Conservation (phyloP, 2,329 filamentous ascomycete species). For the Capronia epimyces region DNA sequence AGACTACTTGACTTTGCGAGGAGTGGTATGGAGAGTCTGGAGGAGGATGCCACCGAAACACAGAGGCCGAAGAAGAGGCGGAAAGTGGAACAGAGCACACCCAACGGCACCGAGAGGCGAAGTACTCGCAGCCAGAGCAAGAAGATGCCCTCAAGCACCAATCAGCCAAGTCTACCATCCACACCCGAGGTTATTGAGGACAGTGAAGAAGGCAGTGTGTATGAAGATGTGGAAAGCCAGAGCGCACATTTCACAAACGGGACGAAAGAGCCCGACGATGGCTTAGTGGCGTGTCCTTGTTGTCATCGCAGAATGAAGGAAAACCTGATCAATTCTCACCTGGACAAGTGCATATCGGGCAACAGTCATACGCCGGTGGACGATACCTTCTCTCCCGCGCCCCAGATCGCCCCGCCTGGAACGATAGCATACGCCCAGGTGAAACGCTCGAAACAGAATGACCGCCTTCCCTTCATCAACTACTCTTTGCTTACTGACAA, state of each 20-base stretch:
- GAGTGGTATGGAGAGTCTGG: constrained; percentile 51
- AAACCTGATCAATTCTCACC: constrained; percentile 68
- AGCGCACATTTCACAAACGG: constrained; percentile 20
- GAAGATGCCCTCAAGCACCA: constrained; percentile 37
- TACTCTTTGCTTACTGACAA: constrained; percentile 82
- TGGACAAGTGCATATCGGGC: constrained; percentile 59
- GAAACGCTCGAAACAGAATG: constrained; percentile 32
- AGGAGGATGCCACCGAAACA: constrained; percentile 31
- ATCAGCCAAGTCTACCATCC: constrained; percentile 25
- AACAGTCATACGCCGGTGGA: constrained; percentile 18
- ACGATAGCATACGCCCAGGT: constrained; percentile 23
- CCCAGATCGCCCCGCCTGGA: constrained; percentile 12
- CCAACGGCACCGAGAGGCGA: constrained; percentile 39
- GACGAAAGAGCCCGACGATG: constrained; percentile 54
- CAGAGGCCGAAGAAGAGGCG: constrained; percentile 32
- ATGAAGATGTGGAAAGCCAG: constrained; percentile 16
- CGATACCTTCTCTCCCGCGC: constrained; percentile 14
- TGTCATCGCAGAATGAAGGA: constrained; percentile 76
- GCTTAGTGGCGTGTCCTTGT: constrained; percentile 75
- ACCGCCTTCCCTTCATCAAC: constrained; percentile 72
- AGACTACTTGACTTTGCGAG: constrained; percentile 61
- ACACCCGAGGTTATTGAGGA: constrained; percentile 37
- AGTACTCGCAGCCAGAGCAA: constrained; percentile 50
- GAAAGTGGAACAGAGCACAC: constrained; percentile 15
- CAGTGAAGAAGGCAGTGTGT: constrained; percentile 35